phyloP scores from a whole-genome alignment of 1,139 yeast genomes.

The Saccharomyces hybrid region DNA sequence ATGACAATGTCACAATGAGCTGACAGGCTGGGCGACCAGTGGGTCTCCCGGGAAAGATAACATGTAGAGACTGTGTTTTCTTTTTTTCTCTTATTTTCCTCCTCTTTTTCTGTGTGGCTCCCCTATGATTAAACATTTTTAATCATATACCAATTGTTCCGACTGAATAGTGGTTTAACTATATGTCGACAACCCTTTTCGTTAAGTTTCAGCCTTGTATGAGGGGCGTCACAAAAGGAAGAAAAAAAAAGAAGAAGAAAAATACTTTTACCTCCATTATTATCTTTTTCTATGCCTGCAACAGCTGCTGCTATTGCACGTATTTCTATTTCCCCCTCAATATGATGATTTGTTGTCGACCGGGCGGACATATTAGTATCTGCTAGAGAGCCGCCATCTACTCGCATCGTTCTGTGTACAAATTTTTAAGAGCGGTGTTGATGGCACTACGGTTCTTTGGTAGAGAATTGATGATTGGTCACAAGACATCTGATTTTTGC shows the following conservation, averaged over 20 bases:
- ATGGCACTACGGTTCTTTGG: constrained; percentile 15
- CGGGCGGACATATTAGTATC: constrained; percentile 38
- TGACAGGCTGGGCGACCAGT: not conserved
- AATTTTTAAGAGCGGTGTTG: constrained; percentile 28
- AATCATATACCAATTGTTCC: constrained; percentile 34
- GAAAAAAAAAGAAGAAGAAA: not conserved
- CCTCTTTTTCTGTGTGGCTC: constrained; percentile 4
- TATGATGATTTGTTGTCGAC: constrained; percentile 35
- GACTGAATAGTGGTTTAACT: constrained; percentile 33
- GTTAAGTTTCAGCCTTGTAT: constrained; percentile 38
- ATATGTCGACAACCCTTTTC: constrained; percentile 33
- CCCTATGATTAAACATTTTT: constrained; percentile 25
- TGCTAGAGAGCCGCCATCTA: constrained; percentile 19
- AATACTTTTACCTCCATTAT: not conserved
- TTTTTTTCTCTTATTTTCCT: constrained; percentile 1
- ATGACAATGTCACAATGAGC: not conserved
- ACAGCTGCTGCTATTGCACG: too few relatives aligned
- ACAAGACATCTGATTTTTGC: constrained; percentile 32
- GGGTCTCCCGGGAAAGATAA: constrained; percentile 12
- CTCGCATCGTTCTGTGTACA: constrained; percentile 30
- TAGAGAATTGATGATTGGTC: constrained; percentile 36
- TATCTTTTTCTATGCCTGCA: constrained; percentile 4
- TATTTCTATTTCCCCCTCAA: constrained; percentile 5
- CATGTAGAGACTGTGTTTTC: not conserved
- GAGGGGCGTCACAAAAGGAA: constrained; percentile 13